Evolutionary conservation across 495 filamentous ascomycete genomes (phyloP).

Genomic region (Penicillium dipodomyicola): DNA sequence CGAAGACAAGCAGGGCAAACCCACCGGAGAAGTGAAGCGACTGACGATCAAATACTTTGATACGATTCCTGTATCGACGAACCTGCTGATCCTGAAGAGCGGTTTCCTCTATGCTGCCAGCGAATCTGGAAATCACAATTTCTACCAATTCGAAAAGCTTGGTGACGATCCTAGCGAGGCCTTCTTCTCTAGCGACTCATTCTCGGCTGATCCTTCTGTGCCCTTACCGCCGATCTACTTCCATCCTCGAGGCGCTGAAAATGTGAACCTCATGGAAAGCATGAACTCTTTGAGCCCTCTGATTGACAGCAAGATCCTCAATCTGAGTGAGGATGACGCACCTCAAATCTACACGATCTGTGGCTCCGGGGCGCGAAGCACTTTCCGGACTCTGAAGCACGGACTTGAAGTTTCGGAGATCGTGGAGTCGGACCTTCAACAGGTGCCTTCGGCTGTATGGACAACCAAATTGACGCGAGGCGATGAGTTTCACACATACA

Average conservation of each 20-base stretch:
- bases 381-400: constrained; percentile 87
- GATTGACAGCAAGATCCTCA: constrained; percentile 84
- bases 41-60: constrained; percentile 98
- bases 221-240: constrained; percentile 78
- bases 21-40: constrained; percentile 73
- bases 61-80: constrained; percentile 84
- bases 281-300: constrained; percentile 88
- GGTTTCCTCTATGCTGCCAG: constrained; percentile 92
- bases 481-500: constrained; percentile 84
- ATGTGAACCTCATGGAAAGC: constrained; percentile 79
- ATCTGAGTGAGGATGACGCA: constrained; percentile 85
- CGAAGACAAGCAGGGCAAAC: constrained; percentile 72
- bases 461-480: constrained; percentile 81
- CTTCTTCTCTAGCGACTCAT: constrained; percentile 79
- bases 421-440: constrained; percentile 84
- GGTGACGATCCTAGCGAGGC: constrained; percentile 93
- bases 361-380: constrained; percentile 82
- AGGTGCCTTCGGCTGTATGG: constrained; percentile 86
- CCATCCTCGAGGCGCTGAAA: constrained; percentile 72
- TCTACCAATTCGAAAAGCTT: constrained; percentile 96
- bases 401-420: constrained; percentile 92
- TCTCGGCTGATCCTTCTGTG: constrained; percentile 67
- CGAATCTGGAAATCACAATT: constrained; percentile 88
- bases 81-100: constrained; percentile 87
- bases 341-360: constrained; percentile 94